Conservation (phyloP, 768 basidiomycete genomes). For the Tylopilus plumbeoviolaceoides region DNA sequence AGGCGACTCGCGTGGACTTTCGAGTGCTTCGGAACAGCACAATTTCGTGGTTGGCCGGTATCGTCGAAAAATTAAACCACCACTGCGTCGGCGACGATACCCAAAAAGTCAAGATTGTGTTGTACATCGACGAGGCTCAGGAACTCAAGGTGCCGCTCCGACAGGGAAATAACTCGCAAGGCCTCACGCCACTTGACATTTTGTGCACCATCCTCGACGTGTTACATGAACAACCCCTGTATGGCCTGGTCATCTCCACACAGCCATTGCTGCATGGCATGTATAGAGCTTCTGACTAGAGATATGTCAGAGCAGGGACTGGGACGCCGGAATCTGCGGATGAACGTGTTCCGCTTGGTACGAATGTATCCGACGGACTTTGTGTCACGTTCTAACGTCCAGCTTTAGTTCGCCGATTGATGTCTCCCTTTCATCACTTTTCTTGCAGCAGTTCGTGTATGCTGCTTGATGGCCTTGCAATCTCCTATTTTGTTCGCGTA, state of each 20-base stretch:
- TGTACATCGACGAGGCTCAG: not conserved
- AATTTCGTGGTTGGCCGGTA: not conserved
- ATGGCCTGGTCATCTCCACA: not conserved
- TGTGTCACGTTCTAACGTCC: not conserved
- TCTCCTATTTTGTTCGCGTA: not conserved
- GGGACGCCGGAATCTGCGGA: too few relatives aligned
- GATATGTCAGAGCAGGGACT: too few relatives aligned
- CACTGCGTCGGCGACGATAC: not conserved
- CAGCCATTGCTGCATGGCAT: not conserved
- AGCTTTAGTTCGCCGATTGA: not conserved
- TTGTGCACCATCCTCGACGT: not conserved
- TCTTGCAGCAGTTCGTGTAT: not conserved
- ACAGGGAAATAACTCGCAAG: not conserved
- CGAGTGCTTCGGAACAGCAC: too few relatives aligned
- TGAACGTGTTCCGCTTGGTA: too few relatives aligned
- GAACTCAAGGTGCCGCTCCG: not conserved
- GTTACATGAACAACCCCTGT: not conserved
- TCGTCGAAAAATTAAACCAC: not conserved
- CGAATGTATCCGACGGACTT: not conserved
- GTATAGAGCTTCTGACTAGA: not conserved
- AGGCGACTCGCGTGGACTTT: not conserved
- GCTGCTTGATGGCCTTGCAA: not conserved
- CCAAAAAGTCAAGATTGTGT: not conserved
- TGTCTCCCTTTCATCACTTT: not conserved
- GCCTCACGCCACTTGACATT: not conserved